A percentile compares a stretch with the other conserved stretches of the same genome.
These are phyloP conservation scores for Geranium rotundifolium DNA, from an alignment of 345 rosid species.

Conservation along the genomic window DNA sequence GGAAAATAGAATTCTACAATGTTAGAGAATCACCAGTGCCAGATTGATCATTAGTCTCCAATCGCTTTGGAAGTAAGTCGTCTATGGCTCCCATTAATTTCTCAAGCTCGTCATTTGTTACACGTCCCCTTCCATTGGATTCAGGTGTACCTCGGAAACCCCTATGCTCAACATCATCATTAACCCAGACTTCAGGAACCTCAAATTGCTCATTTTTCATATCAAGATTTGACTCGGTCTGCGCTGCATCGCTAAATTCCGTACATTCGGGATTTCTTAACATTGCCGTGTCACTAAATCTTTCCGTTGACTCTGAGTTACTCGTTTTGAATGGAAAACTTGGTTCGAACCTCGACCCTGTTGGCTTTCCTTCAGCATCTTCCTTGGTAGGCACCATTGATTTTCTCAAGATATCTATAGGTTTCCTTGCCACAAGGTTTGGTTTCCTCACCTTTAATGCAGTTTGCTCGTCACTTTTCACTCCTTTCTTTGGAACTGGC, in stretches of 20 bases:
- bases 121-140: not conserved
- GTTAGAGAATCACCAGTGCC: constrained; percentile 19
- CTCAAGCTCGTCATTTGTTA: not conserved
- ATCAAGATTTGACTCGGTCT: constrained; percentile 10
- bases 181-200: constrained; percentile 4
- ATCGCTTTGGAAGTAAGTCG: not conserved
- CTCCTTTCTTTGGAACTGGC: constrained; percentile 62
- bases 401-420: constrained; percentile 56
- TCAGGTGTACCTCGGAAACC: not conserved
- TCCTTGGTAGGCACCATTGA: constrained; percentile 46
- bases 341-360: constrained; percentile 45
- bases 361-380: constrained; percentile 41
- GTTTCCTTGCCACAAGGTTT: constrained; percentile 21
- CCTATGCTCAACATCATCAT: not conserved
- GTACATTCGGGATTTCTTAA: constrained; percentile 40
- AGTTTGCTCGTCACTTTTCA: constrained; percentile 29
- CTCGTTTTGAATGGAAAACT: constrained; percentile 62
- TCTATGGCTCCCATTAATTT: not conserved
- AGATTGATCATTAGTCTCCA: constrained; percentile 10
- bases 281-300: constrained; percentile 67
- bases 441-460: constrained; percentile 31
- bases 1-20: not conserved
- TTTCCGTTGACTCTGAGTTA: constrained; percentile 36
- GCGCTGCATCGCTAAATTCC: not conserved
- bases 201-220: constrained; percentile 15